Conservation (phyloP, 768 basidiomycete genomes). For the Xerocomus brunneocitrinus region DNA sequence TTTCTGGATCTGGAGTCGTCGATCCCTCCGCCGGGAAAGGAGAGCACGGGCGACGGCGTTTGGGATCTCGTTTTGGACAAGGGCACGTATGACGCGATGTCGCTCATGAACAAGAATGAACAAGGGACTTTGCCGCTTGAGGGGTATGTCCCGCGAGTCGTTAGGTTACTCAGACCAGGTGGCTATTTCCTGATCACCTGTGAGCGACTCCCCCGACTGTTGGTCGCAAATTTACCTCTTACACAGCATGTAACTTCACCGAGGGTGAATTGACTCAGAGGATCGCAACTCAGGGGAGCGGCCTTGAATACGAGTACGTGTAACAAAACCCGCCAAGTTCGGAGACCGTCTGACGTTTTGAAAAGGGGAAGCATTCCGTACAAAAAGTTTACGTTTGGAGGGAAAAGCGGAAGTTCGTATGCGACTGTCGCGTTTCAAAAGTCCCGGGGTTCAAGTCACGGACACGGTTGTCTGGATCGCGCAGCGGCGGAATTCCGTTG, state of each 20-base stretch:
- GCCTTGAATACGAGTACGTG: slow-evolving; percentile 62
- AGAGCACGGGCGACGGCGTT: slow-evolving; percentile 6
- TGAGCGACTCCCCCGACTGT: slow-evolving; percentile 32
- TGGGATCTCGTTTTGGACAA: slow-evolving; percentile 85
- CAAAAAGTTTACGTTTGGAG: slow-evolving; percentile 71
- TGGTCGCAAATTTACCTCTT: not conserved
- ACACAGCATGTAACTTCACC: slow-evolving; percentile 77
- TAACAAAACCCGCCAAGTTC: not conserved
- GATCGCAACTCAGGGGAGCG: slow-evolving; percentile 46
- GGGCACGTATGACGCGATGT: slow-evolving; percentile 87
- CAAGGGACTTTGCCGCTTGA: slow-evolving; percentile 48
- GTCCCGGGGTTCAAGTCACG: not conserved
- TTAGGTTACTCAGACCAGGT: slow-evolving; percentile 54
- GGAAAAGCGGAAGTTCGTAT: slow-evolving; percentile 65
- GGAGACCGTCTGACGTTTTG: not conserved
- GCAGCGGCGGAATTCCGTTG: not conserved
- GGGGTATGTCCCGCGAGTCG: slow-evolving; percentile 58
- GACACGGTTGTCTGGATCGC: not conserved
- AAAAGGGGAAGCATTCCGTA: slow-evolving; percentile 68
- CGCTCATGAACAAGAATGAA: slow-evolving; percentile 57
- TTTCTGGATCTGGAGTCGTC: slow-evolving; percentile 57
- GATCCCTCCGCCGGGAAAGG: slow-evolving; percentile 11
- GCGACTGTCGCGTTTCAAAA: slow-evolving; percentile 71
- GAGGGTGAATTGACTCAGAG: slow-evolving; percentile 61
- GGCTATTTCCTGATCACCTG: slow-evolving; percentile 79